Base-by-base conservation (phyloP, 805 yeast species). In the Diddensiella transvaalensis region DNA sequence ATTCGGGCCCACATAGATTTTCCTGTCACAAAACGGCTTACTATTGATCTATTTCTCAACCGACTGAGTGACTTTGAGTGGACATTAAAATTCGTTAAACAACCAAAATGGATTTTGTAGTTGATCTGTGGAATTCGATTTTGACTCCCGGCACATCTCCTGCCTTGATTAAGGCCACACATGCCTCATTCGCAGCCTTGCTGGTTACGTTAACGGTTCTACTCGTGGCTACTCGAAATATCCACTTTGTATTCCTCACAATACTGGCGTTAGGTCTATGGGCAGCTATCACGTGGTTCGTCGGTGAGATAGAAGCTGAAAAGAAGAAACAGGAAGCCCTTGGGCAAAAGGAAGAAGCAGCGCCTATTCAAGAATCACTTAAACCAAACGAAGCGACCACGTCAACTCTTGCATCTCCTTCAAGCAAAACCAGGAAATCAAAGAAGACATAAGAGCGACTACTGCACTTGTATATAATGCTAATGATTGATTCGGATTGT, bases 131-230 rank as follows among this genome's bases (percentile, higher is more conserved):
- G 97, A 83, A 85, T 48, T 86, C 96, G 11, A 79, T 93, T 22
- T 87, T 91, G 67, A 82, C 87, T 15, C 97, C 98, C 3, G 99
- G 99, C 1, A 80, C 96, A 0, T 79, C 93, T 1, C 96, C 97
- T 1, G 88, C 95, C 1, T 74, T 93, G 44, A 74, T 89, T n/a
- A 73, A 75, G 33, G 97, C 98, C 1, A 91, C 97, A 0, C 97
- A 93, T 63, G 75, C 71, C 1, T 85, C 96, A 1, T 93, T 93
- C 60, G 70, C 76, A 0, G 73, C 84, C 8, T 73, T 93, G 48
- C 70, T 81, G 10, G 41, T 77, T 3, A 74, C 86, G 1, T 72
- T 91, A 51, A 52, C 70, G 1, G 69, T 74, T 49, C 76, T 91
- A 69, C 78, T 75, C 55, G 63, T 80, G 42, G 79, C 86, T 26